Conservation (phyloP, 148 eudicot species). For the Camellia sinensis region DNA sequence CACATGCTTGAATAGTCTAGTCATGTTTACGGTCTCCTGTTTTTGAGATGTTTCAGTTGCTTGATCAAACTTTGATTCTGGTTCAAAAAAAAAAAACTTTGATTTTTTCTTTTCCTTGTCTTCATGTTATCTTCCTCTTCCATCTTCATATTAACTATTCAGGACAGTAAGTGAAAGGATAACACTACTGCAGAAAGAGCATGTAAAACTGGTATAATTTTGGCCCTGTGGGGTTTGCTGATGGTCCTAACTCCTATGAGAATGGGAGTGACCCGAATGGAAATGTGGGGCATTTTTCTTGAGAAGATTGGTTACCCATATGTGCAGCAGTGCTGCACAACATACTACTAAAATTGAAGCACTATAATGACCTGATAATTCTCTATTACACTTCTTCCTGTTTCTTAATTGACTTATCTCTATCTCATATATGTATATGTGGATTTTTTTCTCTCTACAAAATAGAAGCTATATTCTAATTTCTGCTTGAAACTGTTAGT, state of each 20-base stretch:
- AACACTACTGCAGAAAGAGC: background rate
- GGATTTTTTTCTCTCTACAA: background rate
- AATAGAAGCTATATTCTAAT: background rate
- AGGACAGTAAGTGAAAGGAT: background rate
- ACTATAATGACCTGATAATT: background rate
- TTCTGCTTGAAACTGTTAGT: background rate
- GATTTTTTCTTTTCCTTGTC: background rate
- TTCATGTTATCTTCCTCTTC: background rate
- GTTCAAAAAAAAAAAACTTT: no score
- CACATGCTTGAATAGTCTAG: background rate
- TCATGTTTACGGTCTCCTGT: no score
- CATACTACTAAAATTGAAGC: background rate
- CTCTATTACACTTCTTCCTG: background rate
- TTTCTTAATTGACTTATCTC: background rate
- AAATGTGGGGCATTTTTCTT: background rate
- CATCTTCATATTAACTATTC: constrained; percentile 1
- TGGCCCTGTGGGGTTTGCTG: constrained; percentile 1
- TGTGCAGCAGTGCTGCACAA: background rate
- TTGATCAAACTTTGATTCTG: no score
- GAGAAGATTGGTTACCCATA: background rate
- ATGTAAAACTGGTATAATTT: background rate
- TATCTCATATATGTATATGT: background rate
- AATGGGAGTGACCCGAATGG: background rate
- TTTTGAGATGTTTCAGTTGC: no score
- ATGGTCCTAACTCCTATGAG: background rate